These are phyloP conservation scores for Colletotrichum sansevieriae DNA, from an alignment of 2,329 filamentous ascomycete genomes.

Conservation along the genomic window DNA sequence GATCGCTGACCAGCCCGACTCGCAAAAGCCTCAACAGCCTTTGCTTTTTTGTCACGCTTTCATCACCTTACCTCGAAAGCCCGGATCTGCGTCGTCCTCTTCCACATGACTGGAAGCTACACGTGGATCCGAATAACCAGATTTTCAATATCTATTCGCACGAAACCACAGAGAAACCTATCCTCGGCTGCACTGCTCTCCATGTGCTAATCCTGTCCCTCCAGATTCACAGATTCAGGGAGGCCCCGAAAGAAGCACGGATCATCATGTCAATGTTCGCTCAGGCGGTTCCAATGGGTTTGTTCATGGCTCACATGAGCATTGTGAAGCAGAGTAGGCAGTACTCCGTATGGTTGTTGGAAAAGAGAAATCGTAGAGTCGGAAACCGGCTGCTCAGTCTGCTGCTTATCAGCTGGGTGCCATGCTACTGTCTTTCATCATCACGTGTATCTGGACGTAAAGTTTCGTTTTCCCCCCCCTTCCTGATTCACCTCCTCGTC, in stretches of 20 bases:
- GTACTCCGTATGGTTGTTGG: no score
- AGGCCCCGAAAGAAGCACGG: conserved; percentile 16
- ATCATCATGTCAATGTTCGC: conserved; percentile 1
- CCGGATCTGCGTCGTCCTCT: no score
- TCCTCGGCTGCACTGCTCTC: not conserved
- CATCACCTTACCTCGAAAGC: not conserved
- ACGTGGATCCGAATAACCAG: not conserved
- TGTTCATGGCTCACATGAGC: no score
- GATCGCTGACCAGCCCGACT: conserved; percentile 20
- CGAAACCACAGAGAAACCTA: no score
- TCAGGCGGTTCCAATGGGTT: not conserved
- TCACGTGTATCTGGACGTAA: not conserved
- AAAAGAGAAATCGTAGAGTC: no score
- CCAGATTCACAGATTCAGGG: conserved; percentile 10
- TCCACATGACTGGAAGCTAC: not conserved
- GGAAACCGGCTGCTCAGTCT: no score
- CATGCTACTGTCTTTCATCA: no score
- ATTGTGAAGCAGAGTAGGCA: no score
- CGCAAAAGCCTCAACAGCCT: not conserved
- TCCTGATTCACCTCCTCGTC: not conserved
- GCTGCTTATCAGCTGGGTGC: no score
- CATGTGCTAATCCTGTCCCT: not conserved
- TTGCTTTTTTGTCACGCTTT: not conserved
- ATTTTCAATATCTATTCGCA: not conserved
- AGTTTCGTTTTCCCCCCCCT: not conserved